Conservation (phyloP, 805 yeast genomes). For the Myxozyma kluyveri region DNA sequence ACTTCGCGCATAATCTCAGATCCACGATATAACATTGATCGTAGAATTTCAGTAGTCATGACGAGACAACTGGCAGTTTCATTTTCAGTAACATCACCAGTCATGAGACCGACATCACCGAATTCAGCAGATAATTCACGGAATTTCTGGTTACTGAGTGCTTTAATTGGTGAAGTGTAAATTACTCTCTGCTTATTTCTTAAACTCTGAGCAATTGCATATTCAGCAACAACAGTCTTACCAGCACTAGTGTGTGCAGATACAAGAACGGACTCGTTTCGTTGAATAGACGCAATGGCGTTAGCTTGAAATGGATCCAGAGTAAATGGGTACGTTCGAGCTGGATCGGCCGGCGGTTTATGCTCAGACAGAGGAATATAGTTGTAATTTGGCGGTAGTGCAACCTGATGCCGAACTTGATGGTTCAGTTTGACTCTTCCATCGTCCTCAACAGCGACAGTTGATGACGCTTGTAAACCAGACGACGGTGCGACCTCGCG, state of each 20-base stretch:
- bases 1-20: slow-evolving; percentile 98
- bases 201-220: slow-evolving; percentile 93
- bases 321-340: slow-evolving; percentile 86
- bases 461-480: slow-evolving; percentile 54
- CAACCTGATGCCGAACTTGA: slow-evolving; percentile 97
- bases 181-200: slow-evolving; percentile 90
- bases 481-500: slow-evolving; percentile 82
- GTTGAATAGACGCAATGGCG: slow-evolving; percentile 90
- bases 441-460: slow-evolving; percentile 42
- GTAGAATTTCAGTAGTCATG: slow-evolving; percentile 97
- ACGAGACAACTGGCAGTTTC: slow-evolving; percentile 98
- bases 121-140: slow-evolving; percentile 89
- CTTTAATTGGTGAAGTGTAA: slow-evolving; percentile 93
- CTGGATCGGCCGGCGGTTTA: slow-evolving; percentile 66
- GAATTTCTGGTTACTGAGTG: slow-evolving; percentile 89
- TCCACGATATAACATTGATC: slow-evolving; percentile 96
- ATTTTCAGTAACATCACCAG: slow-evolving; percentile 98
- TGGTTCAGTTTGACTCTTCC: slow-evolving; percentile 72
- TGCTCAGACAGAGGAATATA: slow-evolving; percentile 88
- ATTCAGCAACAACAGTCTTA: slow-evolving; percentile 95
- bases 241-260: slow-evolving; percentile 99
- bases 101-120: slow-evolving; percentile 97
- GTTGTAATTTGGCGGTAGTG: slow-evolving; percentile 87
- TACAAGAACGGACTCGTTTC: slow-evolving; percentile 90
- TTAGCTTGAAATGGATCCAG: slow-evolving; percentile 98